Conservation (phyloP, 257 asterid species). For the Nicotiana benthamiana region DNA sequence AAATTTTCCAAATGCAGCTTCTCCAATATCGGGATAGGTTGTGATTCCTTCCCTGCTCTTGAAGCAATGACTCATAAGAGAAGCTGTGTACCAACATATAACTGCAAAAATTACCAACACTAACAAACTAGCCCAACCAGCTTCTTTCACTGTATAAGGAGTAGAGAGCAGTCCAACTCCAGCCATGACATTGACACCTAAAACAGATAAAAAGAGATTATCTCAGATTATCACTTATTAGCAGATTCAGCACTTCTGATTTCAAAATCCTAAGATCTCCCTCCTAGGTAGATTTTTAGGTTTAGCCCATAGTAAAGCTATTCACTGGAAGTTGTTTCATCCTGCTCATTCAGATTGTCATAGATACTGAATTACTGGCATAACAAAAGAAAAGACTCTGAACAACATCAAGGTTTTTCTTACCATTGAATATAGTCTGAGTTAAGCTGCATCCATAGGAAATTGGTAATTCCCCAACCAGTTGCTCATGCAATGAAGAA, state of each 20-base stretch:
- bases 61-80: constrained; percentile 68
- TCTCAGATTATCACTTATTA: neutral
- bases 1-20: constrained; percentile 71
- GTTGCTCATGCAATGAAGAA: constrained; percentile 28
- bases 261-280: neutral
- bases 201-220: neutral
- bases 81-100: constrained; percentile 70
- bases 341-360: neutral
- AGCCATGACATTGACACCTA: constrained; percentile 75
- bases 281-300: neutral
- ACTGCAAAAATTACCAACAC: constrained; percentile 56
- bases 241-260: neutral
- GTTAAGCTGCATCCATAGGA: constrained; percentile 60
- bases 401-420: constrained; percentile 6
- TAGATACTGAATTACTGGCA: neutral
- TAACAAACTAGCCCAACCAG: constrained; percentile 69
- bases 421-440: constrained; percentile 78
- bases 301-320: neutral
- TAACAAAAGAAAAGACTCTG: neutral
- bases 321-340: neutral
- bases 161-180: constrained; percentile 83
- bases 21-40: constrained; percentile 77
- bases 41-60: constrained; percentile 58
- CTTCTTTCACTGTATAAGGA: constrained; percentile 57
- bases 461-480: constrained; percentile 54